Evolutionary conservation across 1,284 basidiomycete genomes (phyloP).

Genomic region (Ceratobasidium sp.): DNA sequence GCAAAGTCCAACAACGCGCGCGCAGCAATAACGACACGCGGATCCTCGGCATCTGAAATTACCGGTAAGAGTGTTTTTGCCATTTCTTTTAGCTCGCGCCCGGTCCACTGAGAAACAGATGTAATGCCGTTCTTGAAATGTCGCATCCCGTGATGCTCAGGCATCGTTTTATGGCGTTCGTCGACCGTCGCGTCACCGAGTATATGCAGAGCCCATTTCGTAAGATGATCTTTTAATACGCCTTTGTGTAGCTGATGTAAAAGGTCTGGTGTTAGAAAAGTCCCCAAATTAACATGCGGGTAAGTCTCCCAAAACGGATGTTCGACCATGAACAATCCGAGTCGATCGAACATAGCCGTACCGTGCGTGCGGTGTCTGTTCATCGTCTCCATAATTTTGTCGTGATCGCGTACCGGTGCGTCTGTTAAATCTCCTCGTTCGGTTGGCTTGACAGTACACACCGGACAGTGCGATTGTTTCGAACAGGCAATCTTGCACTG

Average conservation of each 20-base stretch:
- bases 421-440: constrained; percentile 8
- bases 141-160: constrained; percentile 20
- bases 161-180: constrained; percentile 35
- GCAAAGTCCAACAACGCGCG: constrained; percentile 59
- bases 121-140: constrained; percentile 43
- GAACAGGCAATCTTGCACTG: constrained; percentile 46
- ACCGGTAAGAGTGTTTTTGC: constrained; percentile 57
- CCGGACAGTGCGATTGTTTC: constrained; percentile 23
- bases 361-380: neutral
- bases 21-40: constrained; percentile 47
- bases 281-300: constrained; percentile 53
- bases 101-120: constrained; percentile 55
- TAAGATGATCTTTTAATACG: constrained; percentile 53
- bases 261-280: constrained; percentile 54
- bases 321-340: constrained; percentile 9
- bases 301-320: constrained; percentile 54
- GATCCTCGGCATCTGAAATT: constrained; percentile 46
- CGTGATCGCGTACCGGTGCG: neutral
- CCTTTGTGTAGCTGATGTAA: constrained; percentile 53
- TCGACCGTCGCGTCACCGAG: constrained; percentile 43
- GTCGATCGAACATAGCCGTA: neutral
- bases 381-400: constrained; percentile 1
- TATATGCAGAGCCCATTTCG: constrained; percentile 48
- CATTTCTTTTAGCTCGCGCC: constrained; percentile 57
- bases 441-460: constrained; percentile 22